Evolutionary conservation across 345 rosid genomes (phyloP).

Genomic region (Hibiscus tridactylites): DNA sequence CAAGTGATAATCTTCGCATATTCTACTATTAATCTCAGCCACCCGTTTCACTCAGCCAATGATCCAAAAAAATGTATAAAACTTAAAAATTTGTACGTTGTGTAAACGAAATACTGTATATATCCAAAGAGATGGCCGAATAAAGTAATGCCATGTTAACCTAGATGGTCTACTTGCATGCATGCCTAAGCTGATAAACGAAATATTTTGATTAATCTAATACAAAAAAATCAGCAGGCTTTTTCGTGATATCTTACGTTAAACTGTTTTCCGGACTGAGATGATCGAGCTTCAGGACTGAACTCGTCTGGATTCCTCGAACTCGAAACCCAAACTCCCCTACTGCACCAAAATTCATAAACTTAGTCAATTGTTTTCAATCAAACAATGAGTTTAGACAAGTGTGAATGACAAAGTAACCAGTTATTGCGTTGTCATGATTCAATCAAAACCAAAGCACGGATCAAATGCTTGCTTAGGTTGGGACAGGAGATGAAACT

Average conservation of each 20-base stretch:
- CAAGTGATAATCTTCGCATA: too few species aligned
- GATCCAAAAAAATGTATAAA: too few species aligned
- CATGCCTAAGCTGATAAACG: background rate
- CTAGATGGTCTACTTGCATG: background rate
- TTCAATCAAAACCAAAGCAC: background rate
- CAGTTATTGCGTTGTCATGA: background rate
- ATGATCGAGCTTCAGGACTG: background rate
- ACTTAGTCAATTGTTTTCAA: background rate
- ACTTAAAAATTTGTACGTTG: too few species aligned
- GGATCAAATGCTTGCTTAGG: too few species aligned
- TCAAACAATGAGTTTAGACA: background rate
- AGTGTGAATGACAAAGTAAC: background rate
- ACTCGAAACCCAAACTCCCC: slow-evolving; percentile 21
- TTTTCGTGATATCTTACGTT: slow-evolving; percentile 8
- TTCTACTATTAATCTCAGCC: too few species aligned
- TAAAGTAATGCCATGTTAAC: background rate
- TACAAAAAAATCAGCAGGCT: background rate
- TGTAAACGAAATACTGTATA: too few species aligned
- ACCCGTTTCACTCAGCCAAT: too few species aligned
- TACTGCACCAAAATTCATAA: slow-evolving; percentile 10
- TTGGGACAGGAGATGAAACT: too few species aligned
- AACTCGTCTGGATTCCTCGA: slow-evolving; percentile 1
- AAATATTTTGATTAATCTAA: background rate
- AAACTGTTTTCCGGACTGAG: slow-evolving; percentile 5
- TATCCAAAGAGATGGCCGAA: too few species aligned